These are phyloP conservation scores for Beauveria pseudobassiana DNA, from an alignment of 2,329 filamentous ascomycete species.

Conservation along the genomic window DNA sequence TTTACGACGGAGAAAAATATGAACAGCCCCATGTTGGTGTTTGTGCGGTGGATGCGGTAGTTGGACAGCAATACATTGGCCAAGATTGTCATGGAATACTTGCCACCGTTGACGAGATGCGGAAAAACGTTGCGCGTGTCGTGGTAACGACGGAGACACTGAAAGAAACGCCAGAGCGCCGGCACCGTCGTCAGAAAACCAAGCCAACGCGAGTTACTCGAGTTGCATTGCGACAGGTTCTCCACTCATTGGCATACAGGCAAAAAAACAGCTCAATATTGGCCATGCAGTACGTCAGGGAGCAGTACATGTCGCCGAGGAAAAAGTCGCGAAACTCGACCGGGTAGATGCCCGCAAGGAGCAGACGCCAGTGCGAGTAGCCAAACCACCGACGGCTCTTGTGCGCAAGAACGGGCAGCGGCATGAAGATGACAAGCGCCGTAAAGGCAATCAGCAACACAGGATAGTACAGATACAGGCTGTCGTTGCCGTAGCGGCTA, in stretches of 20 bases:
- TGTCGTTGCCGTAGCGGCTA: constrained; percentile 53
- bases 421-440: constrained; percentile 63
- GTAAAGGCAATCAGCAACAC: constrained; percentile 69
- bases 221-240: constrained; percentile 72
- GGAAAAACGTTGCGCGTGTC: constrained; percentile 86
- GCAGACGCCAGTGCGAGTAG: constrained; percentile 81
- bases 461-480: constrained; percentile 79
- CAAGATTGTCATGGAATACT: constrained; percentile 79
- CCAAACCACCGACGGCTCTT: constrained; percentile 77
- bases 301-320: constrained; percentile 95
- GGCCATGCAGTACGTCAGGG: constrained; percentile 80
- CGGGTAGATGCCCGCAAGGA: constrained; percentile 79
- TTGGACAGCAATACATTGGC: constrained; percentile 73
- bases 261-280: constrained; percentile 94
- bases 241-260: constrained; percentile 72
- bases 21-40: constrained; percentile 59
- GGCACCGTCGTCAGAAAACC: constrained; percentile 82
- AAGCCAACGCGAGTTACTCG: constrained; percentile 69
- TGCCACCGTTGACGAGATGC: constrained; percentile 85
- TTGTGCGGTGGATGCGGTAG: constrained; percentile 64
- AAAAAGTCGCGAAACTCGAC: constrained; percentile 98
- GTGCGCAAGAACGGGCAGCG: constrained; percentile 65
- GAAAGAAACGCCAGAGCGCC: constrained; percentile 81
- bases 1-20: constrained; percentile 78
- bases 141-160: constrained; percentile 82